These are phyloP conservation scores for Penicillium sp. DNA, from an alignment of 2,329 filamentous ascomycete species.

Conservation along the genomic window DNA sequence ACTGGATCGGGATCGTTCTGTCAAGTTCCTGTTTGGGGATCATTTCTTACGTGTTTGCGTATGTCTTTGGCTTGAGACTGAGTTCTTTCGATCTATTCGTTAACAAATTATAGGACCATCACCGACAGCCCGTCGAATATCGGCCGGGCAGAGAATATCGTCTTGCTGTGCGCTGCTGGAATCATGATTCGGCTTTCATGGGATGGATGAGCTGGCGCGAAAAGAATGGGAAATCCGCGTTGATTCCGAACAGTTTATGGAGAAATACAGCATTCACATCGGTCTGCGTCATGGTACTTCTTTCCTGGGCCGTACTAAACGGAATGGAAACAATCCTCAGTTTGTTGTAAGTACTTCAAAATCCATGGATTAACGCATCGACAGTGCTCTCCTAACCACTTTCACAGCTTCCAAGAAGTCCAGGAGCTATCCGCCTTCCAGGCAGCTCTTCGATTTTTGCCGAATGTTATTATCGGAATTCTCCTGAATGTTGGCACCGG, in stretches of 20 bases:
- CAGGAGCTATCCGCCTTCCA: constrained; percentile 50
- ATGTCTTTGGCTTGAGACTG: constrained; percentile 22
- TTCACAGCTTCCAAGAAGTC: constrained; percentile 52
- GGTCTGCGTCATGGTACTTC: constrained; percentile 55
- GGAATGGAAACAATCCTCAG: constrained; percentile 52
- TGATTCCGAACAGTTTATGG: constrained; percentile 67
- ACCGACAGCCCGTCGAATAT: constrained; percentile 38
- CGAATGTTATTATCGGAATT: constrained; percentile 42
- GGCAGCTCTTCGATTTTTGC: constrained; percentile 51
- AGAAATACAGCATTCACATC: constrained; percentile 57
- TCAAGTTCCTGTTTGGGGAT: constrained; percentile 51
- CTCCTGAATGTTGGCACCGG: constrained; percentile 50
- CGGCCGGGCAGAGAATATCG: constrained; percentile 47
- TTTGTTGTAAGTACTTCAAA: constrained; percentile 56
- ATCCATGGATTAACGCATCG: neutral
- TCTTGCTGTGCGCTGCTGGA: constrained; percentile 48
- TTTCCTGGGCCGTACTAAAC: constrained; percentile 51
- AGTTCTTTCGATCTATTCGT: neutral
- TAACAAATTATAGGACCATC: constrained; percentile 20
- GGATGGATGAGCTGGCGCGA: constrained; percentile 57
- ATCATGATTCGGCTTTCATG: constrained; percentile 52
- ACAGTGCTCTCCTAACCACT: constrained; percentile 20
- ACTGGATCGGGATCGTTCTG: constrained; percentile 56
- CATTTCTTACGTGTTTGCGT: constrained; percentile 55
- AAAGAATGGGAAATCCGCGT: constrained; percentile 48